phyloP scores from a whole-genome alignment of 257 asterid genomes.

The Rhazya stricta region DNA sequence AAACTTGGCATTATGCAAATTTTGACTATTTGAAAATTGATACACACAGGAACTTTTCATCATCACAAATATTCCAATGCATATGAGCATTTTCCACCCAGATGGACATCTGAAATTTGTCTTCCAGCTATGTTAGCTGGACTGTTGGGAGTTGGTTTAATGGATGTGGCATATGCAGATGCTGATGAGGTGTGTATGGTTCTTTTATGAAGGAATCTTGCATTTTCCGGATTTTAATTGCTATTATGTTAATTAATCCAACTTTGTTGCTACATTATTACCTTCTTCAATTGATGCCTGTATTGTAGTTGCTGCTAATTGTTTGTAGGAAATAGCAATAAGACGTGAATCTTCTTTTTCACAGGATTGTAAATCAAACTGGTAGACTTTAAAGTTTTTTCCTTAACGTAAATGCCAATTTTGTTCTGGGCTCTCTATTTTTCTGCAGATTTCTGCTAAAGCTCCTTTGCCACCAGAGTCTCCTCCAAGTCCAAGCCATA shows the following conservation, averaged over 20 bases:
- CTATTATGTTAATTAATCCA: not conserved
- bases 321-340: not conserved
- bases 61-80: constrained; percentile 13
- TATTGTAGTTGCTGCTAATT: not conserved
- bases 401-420: constrained; percentile 1
- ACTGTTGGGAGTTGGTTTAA: constrained; percentile 59
- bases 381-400: not conserved
- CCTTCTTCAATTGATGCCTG: not conserved
- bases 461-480: constrained; percentile 30
- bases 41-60: constrained; percentile 41
- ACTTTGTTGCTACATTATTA: not conserved
- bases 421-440: constrained; percentile 14
- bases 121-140: constrained; percentile 57
- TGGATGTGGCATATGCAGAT: constrained; percentile 63
- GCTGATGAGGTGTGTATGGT: constrained; percentile 47
- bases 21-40: not conserved
- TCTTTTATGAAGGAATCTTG: not conserved
- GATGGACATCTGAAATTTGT: constrained; percentile 17
- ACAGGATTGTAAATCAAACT: not conserved
- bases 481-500: constrained; percentile 40
- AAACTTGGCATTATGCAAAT: not conserved
- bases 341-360: not conserved
- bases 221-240: not conserved
- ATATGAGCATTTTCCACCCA: constrained; percentile 16
- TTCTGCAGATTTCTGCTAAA: constrained; percentile 44